Base-by-base conservation (phyloP, 306 rosid species). In the Fagus sylvatica region DNA sequence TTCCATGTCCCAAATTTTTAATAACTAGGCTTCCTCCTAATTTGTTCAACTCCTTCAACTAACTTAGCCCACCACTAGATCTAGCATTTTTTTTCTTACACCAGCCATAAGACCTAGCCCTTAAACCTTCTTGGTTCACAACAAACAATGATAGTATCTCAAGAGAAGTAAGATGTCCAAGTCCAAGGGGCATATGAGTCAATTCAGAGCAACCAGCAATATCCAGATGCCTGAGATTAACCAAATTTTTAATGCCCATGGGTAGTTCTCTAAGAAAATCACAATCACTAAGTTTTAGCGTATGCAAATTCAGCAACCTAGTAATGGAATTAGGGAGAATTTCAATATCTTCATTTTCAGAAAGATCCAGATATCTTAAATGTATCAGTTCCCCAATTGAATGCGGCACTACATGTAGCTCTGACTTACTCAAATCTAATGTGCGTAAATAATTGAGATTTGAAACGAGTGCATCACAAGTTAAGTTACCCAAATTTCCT, bases 191-290 rank as follows among this genome's bases (percentile, higher is more conserved):
- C 81, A 81, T 81, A 57, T 16, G 33, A 6, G 15, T 64, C 19
- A 76, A 59, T 19, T 0, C 4, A 0, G 8, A 0, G 9, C 85
- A 72, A 4, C 71, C 74, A 1, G 43, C n/a, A 0, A 33, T 32
- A 34, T 72, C 37, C 12, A 81, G 78, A 46, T 81, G 85, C 30
- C 43, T 71, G 4, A 81, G 85, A 1, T 1, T 19, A 16, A 0
- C 4, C 2, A 76, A 17, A 2, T 22, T 4, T 11, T 16, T 3
- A 0, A 70, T 15, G 22, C 69, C 33, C 19, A 39, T 32, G 12
- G 84, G 80, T 40, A 81, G 17, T 33, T 75, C 64, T 57, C 32
- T 33, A 55, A 81, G 74, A 0, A 0, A 0, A 19, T 2, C 5
- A 34, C 85, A 81, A 0, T 33, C n/a, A 11, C 74, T 37, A 32